Conservation (phyloP, 108 stramenopile species). For the Cylindrotheca closterium region DNA sequence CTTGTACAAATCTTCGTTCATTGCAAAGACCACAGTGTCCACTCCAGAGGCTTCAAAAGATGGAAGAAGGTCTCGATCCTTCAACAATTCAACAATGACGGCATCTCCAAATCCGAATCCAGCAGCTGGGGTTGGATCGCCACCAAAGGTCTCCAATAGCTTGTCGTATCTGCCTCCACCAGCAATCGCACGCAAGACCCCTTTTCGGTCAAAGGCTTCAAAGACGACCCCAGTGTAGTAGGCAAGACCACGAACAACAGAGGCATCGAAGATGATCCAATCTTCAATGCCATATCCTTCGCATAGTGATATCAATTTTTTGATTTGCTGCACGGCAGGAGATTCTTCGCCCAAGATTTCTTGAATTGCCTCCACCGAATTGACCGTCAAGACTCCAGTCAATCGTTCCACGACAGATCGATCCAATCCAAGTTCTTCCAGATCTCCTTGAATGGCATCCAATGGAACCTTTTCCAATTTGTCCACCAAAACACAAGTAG, state of each 20-base stretch:
- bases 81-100: constrained; percentile 95
- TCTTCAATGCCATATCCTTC: constrained; percentile 86
- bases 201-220: constrained; percentile 96
- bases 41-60: constrained; percentile 74
- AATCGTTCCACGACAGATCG: constrained; percentile 78
- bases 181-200: constrained; percentile 95
- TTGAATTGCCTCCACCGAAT: constrained; percentile 78
- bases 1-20: constrained; percentile 61
- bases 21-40: constrained; percentile 87
- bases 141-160: constrained; percentile 94
- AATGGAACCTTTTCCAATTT: constrained; percentile 97
- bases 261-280: constrained; percentile 95
- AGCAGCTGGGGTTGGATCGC: constrained; percentile 90
- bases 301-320: constrained; percentile 71
- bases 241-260: constrained; percentile 94
- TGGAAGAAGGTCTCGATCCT: constrained; percentile 86
- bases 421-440: constrained; percentile 87
- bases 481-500: constrained; percentile 95
- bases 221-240: constrained; percentile 98
- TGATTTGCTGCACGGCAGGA: constrained; percentile 81
- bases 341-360: constrained; percentile 83
- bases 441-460: constrained; percentile 88
- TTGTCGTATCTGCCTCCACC: constrained; percentile 98
- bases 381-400: constrained; percentile 79
- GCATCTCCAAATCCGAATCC: constrained; percentile 99